Conservation (phyloP, 2,329 filamentous ascomycete genomes). For the Grosmannia huntii region DNA sequence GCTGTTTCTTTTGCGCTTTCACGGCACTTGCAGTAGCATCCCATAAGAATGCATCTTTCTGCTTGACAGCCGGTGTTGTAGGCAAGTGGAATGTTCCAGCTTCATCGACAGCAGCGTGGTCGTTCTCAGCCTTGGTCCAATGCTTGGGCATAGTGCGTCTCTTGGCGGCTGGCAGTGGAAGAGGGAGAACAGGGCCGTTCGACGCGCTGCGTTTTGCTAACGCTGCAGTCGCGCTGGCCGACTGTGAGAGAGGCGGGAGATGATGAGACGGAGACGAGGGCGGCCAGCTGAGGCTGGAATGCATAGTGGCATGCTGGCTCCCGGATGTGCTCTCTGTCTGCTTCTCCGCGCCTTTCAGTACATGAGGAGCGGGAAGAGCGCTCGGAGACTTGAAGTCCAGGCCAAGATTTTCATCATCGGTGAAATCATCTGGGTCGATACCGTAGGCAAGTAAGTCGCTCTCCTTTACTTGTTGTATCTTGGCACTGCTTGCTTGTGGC, state of each 20-base stretch:
- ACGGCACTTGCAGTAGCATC: constrained; percentile 61
- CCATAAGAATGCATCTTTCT: constrained; percentile 39
- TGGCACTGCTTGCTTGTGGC: not conserved
- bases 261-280: constrained; percentile 42
- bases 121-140: constrained; percentile 18
- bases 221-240: constrained; percentile 7
- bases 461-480: not conserved
- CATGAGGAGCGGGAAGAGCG: constrained; percentile 25
- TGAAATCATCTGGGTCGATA: constrained; percentile 70
- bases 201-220: constrained; percentile 30
- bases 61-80: constrained; percentile 21
- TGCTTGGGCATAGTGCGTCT: constrained; percentile 52
- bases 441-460: constrained; percentile 3
- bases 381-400: constrained; percentile 51
- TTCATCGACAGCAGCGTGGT: constrained; percentile 19
- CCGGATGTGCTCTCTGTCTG: not conserved
- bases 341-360: constrained; percentile 2
- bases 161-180: constrained; percentile 33
- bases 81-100: constrained; percentile 10
- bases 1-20: constrained; percentile 64
- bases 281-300: constrained; percentile 38
- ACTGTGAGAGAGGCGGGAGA: constrained; percentile 20
- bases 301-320: not conserved
- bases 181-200: constrained; percentile 17
- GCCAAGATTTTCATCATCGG: constrained; percentile 67